A percentile compares a stretch with the other conserved stretches of the same genome.
Conservation (phyloP, 2,329 filamentous ascomycete genomes). For the Pestalotiopsis sp. region DNA sequence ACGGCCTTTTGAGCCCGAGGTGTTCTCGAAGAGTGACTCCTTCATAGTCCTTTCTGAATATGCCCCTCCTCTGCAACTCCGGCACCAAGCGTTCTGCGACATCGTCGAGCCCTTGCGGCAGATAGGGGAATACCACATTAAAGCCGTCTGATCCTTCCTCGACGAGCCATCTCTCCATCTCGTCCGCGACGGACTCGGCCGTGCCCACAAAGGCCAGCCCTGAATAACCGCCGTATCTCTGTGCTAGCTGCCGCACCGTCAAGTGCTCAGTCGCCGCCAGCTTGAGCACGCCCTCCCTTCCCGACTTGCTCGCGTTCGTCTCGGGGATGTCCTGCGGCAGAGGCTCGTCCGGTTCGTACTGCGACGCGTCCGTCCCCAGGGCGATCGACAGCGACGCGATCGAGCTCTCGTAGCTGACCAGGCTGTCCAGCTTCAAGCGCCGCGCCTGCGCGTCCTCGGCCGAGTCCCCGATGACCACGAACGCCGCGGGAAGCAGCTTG, state of each 20-base stretch:
- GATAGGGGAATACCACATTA: conserved; percentile 50
- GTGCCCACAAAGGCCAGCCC: conserved; percentile 56
- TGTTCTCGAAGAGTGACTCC: conserved; percentile 57
- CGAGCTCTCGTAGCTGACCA: conserved; percentile 57
- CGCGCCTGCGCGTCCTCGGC: conserved; percentile 51
- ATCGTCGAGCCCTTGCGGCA: conserved; percentile 54
- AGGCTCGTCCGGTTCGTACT: conserved; percentile 50
- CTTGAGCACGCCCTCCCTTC: conserved; percentile 45
- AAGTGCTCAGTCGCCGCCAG: conserved; percentile 47
- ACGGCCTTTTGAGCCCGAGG: conserved; percentile 52
- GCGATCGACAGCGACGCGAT: conserved; percentile 54
- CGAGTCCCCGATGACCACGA: conserved; percentile 52
- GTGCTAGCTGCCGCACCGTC: conserved; percentile 54
- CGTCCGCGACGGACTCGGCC: conserved; percentile 49
- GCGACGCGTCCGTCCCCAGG: conserved; percentile 49
- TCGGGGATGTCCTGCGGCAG: conserved; percentile 53
- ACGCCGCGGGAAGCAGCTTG: conserved; percentile 54
- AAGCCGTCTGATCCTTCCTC: conserved; percentile 55
- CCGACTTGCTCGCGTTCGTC: conserved; percentile 56
- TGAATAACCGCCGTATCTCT: conserved; percentile 51
- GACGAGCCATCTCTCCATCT: conserved; percentile 48
- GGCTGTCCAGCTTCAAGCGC: conserved; percentile 49
- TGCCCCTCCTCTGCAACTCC: conserved; percentile 51
- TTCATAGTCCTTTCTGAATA: conserved; percentile 55
- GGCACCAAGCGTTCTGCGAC: conserved; percentile 49